A percentile compares a stretch with the other conserved stretches of the same genome.
Evolutionary conservation across 2,329 filamentous ascomycete species (phyloP).

Genomic region (Phialophora expanda): DNA sequence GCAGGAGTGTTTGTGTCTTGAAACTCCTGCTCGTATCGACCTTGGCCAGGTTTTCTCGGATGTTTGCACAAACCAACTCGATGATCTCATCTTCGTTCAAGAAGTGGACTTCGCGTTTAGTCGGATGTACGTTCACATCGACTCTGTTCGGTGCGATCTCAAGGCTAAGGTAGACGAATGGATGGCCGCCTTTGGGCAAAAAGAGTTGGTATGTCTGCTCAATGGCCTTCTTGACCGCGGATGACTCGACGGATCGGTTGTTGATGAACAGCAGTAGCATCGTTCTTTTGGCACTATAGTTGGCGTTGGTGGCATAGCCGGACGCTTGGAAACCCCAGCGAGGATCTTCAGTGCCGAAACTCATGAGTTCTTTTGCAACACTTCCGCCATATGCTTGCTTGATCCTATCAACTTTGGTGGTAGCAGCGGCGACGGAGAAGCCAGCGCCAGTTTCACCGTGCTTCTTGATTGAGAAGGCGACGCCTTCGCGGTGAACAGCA

Average conservation of each 20-base stretch:
- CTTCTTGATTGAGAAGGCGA: conserved; percentile 96
- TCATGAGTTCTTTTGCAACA: conserved; percentile 86
- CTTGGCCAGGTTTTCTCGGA: conserved; percentile 76
- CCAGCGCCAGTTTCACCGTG: conserved; percentile 84
- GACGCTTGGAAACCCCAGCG: conserved; percentile 83
- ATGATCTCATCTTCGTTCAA: conserved; percentile 97
- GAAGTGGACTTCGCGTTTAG: conserved; percentile 95
- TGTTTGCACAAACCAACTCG: conserved; percentile 78
- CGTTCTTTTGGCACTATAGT: conserved; percentile 91
- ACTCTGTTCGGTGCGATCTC: conserved; percentile 91
- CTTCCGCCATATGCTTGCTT: conserved; percentile 84
- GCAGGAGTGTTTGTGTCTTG: conserved; percentile 87
- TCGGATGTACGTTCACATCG: conserved; percentile 97
- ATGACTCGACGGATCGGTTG: conserved; percentile 89
- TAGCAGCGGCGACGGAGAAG: conserved; percentile 76
- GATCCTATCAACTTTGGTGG: conserved; percentile 79
- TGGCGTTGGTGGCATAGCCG: conserved; percentile 87
- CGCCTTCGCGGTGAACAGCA: conserved; percentile 86
- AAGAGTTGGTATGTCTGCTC: conserved; percentile 89
- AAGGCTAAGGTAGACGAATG: conserved; percentile 89
- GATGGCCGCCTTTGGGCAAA: conserved; percentile 90
- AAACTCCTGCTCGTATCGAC: conserved; percentile 95
- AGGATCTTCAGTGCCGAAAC: conserved; percentile 72
- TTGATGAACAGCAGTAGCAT: conserved; percentile 93
- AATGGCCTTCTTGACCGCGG: conserved; percentile 82